Conservation (phyloP, 1,284 basidiomycete species). For the Cryptococcus sp. region DNA sequence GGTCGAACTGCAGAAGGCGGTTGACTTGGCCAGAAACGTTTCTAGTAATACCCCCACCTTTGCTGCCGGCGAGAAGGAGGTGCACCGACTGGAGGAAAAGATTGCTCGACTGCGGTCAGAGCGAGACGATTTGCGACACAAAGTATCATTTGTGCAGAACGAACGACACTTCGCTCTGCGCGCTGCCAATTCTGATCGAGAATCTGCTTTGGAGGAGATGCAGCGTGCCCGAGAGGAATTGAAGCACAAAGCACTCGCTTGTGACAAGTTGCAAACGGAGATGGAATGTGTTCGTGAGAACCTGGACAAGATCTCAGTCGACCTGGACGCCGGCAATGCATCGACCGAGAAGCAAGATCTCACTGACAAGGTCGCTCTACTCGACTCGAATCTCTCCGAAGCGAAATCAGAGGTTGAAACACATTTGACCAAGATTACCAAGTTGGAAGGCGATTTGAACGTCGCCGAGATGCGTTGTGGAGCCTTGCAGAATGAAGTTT, state of each 20-base stretch:
- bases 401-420: not conserved
- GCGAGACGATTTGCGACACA: constrained; percentile 66
- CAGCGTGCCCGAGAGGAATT: constrained; percentile 19
- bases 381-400: constrained; percentile 10
- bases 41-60: not conserved
- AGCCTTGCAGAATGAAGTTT: constrained; percentile 14
- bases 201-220: constrained; percentile 32
- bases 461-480: constrained; percentile 8
- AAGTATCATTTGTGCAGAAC: constrained; percentile 68
- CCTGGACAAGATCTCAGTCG: constrained; percentile 3
- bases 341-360: constrained; percentile 10
- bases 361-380: constrained; percentile 1
- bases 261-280: constrained; percentile 17
- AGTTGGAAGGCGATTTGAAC: constrained; percentile 7
- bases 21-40: not conserved
- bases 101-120: constrained; percentile 69
- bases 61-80: not conserved
- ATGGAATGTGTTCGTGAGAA: constrained; percentile 3
- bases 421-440: constrained; percentile 3
- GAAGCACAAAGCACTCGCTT: constrained; percentile 5
- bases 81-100: constrained; percentile 59
- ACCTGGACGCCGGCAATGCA: constrained; percentile 10
- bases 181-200: constrained; percentile 60
- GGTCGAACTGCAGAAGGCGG: constrained; percentile 7
- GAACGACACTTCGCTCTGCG: constrained; percentile 69